phyloP scores from a whole-genome alignment of 441 rosid species.

The Raphanus hybrid region DNA sequence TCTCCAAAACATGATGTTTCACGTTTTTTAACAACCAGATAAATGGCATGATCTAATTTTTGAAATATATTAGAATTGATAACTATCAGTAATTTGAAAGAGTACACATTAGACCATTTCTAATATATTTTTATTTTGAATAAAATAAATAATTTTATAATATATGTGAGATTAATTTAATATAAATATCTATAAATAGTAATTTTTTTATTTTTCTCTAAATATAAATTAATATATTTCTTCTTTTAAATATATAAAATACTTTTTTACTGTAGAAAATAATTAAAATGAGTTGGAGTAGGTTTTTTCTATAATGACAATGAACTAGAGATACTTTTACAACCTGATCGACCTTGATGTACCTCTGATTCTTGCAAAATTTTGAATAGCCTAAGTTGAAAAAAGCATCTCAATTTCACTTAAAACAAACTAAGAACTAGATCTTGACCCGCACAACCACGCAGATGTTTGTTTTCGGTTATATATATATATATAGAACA shows the following conservation, averaged over 20 bases:
- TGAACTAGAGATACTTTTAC: background rate
- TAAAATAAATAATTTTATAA: background rate
- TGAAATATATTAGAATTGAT: background rate
- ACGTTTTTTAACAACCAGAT: background rate
- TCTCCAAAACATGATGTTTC: background rate
- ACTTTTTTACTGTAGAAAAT: background rate
- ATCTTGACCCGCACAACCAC: no score
- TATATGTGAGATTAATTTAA: background rate
- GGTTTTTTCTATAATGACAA: background rate
- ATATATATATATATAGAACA: no score
- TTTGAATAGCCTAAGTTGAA: background rate
- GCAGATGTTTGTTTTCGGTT: no score
- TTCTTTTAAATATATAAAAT: background rate
- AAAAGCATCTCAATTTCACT: background rate
- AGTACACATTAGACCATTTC: background rate
- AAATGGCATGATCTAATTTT: background rate
- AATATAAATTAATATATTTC: background rate
- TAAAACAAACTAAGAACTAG: background rate
- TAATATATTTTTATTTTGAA: background rate
- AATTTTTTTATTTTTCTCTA: background rate
- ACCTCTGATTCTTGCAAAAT: background rate
- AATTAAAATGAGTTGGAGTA: background rate
- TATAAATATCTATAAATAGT: background rate
- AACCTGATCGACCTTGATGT: background rate
- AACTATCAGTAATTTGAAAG: background rate